A percentile compares a stretch with the other conserved stretches of the same genome.
phyloP scores from a whole-genome alignment of 1,284 basidiomycete species.

The Puccinia sorghi region DNA sequence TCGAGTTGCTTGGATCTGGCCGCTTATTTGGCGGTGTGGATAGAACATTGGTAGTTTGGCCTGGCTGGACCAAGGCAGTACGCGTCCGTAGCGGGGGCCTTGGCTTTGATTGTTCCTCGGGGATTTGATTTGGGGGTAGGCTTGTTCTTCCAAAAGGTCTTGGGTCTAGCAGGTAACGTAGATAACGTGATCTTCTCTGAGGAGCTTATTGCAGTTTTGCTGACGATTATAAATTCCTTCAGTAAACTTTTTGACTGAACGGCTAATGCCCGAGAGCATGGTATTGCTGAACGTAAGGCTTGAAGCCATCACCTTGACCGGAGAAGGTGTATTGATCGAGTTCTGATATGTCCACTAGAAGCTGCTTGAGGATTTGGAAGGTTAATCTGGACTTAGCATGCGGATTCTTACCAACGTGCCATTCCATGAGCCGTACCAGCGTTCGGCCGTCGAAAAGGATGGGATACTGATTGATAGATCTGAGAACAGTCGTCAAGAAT shows the following conservation, averaged over 20 bases:
- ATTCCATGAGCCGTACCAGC: slow-evolving; percentile 43
- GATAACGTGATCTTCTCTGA: slow-evolving; percentile 34
- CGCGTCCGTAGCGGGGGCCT: slow-evolving; percentile 8
- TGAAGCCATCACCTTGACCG: slow-evolving; percentile 19
- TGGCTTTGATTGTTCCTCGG: background rate
- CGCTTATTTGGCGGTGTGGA: slow-evolving; percentile 21
- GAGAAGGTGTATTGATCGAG: slow-evolving; percentile 3
- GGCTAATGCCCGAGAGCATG: slow-evolving; percentile 21
- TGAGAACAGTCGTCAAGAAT: slow-evolving; percentile 30
- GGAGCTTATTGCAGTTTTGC: slow-evolving; percentile 10
- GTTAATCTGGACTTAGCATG: slow-evolving; percentile 10
- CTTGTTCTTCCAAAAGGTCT: slow-evolving; percentile 4
- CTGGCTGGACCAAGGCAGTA: slow-evolving; percentile 9
- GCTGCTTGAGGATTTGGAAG: slow-evolving; percentile 7
- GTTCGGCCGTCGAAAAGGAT: slow-evolving; percentile 45
- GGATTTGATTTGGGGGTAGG: slow-evolving; percentile 15
- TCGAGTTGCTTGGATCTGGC: background rate
- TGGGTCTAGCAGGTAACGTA: slow-evolving; percentile 5
- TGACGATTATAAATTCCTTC: slow-evolving; percentile 19
- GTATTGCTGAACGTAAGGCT: slow-evolving; percentile 29
- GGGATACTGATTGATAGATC: slow-evolving; percentile 20
- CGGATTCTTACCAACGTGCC: slow-evolving; percentile 29
- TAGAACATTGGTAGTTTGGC: background rate
- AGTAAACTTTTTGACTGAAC: slow-evolving; percentile 15
- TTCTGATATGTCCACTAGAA: slow-evolving; percentile 28